Evolutionary conservation across 805 yeast genomes (phyloP).

Genomic region (Metschnikowia proteae): DNA sequence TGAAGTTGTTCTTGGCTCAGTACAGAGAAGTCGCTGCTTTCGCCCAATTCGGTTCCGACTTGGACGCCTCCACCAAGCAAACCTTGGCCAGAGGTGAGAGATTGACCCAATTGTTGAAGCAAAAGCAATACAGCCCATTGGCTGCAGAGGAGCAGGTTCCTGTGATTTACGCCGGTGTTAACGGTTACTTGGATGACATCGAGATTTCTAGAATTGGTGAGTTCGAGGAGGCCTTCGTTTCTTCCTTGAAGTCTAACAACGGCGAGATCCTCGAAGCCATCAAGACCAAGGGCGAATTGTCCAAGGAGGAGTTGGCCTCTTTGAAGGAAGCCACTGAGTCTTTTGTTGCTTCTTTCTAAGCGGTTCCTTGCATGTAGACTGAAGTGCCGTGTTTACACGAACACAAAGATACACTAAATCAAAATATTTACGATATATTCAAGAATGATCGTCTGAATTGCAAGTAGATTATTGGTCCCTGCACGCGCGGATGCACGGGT

Average conservation of each 20-base stretch:
- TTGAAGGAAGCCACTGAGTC: constrained; percentile 90
- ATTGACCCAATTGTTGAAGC: constrained; percentile 97
- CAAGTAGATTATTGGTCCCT: background rate
- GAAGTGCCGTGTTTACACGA: constrained; percentile 15
- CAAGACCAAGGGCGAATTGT: constrained; percentile 83
- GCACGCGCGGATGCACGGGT: background rate
- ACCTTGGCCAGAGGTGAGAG: constrained; percentile 99
- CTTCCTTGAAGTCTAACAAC: constrained; percentile 90
- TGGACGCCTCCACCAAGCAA: constrained; percentile 99
- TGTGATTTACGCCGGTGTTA: constrained; percentile 98
- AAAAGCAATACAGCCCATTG: constrained; percentile 94
- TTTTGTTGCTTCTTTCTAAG: constrained; percentile 82
- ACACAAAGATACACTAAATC: constrained; percentile 18
- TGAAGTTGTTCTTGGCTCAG: constrained; percentile 99
- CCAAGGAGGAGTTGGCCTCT: constrained; percentile 80
- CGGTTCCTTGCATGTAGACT: constrained; percentile 17
- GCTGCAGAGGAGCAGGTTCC: constrained; percentile 99
- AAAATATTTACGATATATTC: constrained; percentile 20
- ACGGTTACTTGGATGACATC: constrained; percentile 92
- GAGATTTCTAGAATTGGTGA: constrained; percentile 83
- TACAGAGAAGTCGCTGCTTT: constrained; percentile 99
- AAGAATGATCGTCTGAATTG: constrained; percentile 4
- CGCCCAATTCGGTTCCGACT: constrained; percentile 99
- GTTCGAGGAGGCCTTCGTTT: constrained; percentile 89
- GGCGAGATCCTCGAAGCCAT: constrained; percentile 78